Conservation (phyloP, 2,329 filamentous ascomycete species). For the Orbilia brochopaga region DNA sequence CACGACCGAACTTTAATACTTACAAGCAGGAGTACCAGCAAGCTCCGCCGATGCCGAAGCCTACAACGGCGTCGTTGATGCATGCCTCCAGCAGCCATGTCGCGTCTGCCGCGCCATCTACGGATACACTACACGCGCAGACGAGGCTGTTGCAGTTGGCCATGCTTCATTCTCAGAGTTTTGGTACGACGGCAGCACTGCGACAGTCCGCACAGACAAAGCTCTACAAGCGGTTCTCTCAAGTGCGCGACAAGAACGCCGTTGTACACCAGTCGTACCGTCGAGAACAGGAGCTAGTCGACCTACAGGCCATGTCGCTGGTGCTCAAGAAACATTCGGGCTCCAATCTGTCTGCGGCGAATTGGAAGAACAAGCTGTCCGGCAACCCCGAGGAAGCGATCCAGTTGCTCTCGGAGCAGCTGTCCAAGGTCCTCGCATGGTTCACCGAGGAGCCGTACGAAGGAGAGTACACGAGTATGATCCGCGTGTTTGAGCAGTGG, state of each 20-base stretch:
- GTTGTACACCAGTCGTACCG: slow-evolving; percentile 24
- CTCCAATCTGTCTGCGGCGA: slow-evolving; percentile 6
- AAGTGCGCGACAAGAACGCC: slow-evolving; percentile 23
- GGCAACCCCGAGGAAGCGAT: slow-evolving; percentile 42
- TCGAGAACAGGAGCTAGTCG: slow-evolving; percentile 36
- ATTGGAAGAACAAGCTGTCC: slow-evolving; percentile 31
- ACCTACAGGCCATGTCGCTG: slow-evolving; percentile 33
- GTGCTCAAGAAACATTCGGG: slow-evolving; percentile 22
- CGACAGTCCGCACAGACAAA: slow-evolving; percentile 23
- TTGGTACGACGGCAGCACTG: slow-evolving; percentile 28
- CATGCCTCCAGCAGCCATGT: slow-evolving; percentile 6
- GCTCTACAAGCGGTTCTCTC: slow-evolving; percentile 30
- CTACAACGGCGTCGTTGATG: slow-evolving; percentile 30
- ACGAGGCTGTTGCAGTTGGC: slow-evolving; percentile 40
- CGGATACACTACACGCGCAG: slow-evolving; percentile 35
- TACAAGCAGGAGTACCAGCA: slow-evolving; percentile 38
- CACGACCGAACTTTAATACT: slow-evolving; percentile 34
- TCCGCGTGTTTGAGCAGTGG: slow-evolving; percentile 40
- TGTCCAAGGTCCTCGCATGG: slow-evolving; percentile 43
- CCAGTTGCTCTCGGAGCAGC: slow-evolving; percentile 42
- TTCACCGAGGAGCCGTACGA: slow-evolving; percentile 40
- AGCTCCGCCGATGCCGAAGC: slow-evolving; percentile 22
- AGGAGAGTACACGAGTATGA: slow-evolving; percentile 45
- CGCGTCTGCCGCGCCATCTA: slow-evolving; percentile 13
- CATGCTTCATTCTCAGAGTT: slow-evolving; percentile 39